Conservation (phyloP, 2,329 filamentous ascomycete genomes). For the Alternaria triticimaculans region DNA sequence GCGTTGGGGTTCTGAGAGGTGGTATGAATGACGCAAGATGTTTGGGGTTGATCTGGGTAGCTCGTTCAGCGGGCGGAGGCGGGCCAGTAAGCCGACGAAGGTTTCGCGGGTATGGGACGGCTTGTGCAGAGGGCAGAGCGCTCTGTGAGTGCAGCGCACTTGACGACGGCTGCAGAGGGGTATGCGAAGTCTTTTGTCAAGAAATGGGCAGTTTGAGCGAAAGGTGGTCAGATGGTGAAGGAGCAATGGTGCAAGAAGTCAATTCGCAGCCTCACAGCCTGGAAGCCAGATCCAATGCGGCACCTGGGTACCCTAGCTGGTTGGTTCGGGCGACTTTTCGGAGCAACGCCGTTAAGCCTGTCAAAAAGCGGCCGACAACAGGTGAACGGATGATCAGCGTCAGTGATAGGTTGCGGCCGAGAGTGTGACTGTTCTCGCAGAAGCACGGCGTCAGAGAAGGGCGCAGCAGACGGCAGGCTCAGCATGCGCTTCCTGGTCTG, state of each 20-base stretch:
- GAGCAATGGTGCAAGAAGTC: slow-evolving; percentile 11
- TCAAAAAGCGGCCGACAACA: slow-evolving; percentile 20
- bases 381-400: slow-evolving; percentile 9
- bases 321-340: slow-evolving; percentile 25
- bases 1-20: background rate
- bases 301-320: slow-evolving; percentile 16
- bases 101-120: background rate
- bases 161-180: slow-evolving; percentile 6
- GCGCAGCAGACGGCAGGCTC: slow-evolving; percentile 18
- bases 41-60: slow-evolving; percentile 4
- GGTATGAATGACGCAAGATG: slow-evolving; percentile 22
- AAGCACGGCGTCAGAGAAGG: slow-evolving; percentile 15
- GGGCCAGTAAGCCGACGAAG: slow-evolving; percentile 9
- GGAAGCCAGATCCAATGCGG: slow-evolving; percentile 10
- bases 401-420: slow-evolving; percentile 19
- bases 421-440: slow-evolving; percentile 12
- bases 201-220: background rate
- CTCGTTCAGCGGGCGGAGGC: slow-evolving; percentile 14
- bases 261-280: slow-evolving; percentile 16
- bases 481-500: slow-evolving; percentile 13
- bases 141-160: slow-evolving; percentile 14
- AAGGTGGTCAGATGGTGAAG: slow-evolving; percentile 19
- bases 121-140: slow-evolving; percentile 7
- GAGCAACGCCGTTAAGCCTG: slow-evolving; percentile 20
- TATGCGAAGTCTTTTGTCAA: background rate